Evolutionary conservation across 2,329 filamentous ascomycete species (phyloP), one percentile per base, ranked within the genome.

Genomic region (Cladosporium sp.): DNA sequence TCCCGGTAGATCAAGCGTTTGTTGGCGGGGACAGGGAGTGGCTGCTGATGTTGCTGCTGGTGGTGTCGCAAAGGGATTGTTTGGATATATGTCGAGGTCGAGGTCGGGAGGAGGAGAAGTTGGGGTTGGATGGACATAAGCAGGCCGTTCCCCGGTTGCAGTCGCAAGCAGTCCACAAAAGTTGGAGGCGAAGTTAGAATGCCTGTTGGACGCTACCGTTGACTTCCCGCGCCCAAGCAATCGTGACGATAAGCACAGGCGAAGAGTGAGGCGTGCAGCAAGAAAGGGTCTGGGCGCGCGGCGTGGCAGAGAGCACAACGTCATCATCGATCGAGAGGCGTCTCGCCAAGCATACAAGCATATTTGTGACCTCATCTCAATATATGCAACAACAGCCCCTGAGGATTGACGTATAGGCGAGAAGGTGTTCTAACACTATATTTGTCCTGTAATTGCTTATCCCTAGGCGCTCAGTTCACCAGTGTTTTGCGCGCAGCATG

Each of bases 111-210:
- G 29, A 14, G 28, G 18, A 14, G 40, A 52, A 26, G 49, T 37
- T 12, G 53, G 31, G 21, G 52, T 33, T n/a, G 16, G 37, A 31
- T 37, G 53, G 29, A 28, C n/a, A 26, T 57, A 35, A 56, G 29
- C 50, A 31, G 16, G 46, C n/a, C 18, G 44, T 18, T 28, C 49
- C 14, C 28, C 52, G 52, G 52, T 21, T 55, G 29, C 55, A 26
- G 49, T 53, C 31, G 55, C 33, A 40, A n/a, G 23, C 55, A 57
- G 55, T 57, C 55, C 55, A 57, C 55, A 57, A 57, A 57, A 57
- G 29, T 57, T 57, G 55, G 55, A 40, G 55, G 12, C 33, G 55
- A 57, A 57, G 52, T 55, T 55, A 55, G 28, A 31, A 55, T 55
- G 52, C 29, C 40, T 21, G 40, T 7, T 44, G 33, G 12, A 35